These are phyloP conservation scores for Aristolochia contorta DNA, from an alignment of 164 flowering plant genomes.

Conservation along the genomic window DNA sequence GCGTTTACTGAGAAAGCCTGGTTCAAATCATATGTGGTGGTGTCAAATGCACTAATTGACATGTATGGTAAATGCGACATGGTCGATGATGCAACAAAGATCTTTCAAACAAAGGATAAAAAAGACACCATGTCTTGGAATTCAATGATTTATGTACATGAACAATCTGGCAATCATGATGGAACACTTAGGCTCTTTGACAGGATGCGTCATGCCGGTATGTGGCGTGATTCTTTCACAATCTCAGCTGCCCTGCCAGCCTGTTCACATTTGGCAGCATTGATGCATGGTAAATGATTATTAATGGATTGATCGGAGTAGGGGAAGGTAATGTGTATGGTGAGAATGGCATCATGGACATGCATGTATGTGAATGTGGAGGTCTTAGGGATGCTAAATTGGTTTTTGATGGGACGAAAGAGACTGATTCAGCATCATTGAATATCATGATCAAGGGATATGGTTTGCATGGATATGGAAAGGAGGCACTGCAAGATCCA, in stretches of 20 bases:
- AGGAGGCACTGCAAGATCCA: constrained; percentile 47
- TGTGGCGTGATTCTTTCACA: constrained; percentile 52
- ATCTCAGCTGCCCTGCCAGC: constrained; percentile 47
- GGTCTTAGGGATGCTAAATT: constrained; percentile 41
- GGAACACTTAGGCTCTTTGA: constrained; percentile 38
- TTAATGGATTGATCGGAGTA: constrained; percentile 31
- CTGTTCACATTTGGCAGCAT: constrained; percentile 58
- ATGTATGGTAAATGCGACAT: constrained; percentile 63
- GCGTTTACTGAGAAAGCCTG: constrained; percentile 41
- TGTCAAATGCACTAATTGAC: constrained; percentile 51
- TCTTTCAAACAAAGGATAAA: constrained; percentile 33
- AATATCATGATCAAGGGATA: constrained; percentile 71
- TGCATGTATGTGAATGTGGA: constrained; percentile 82
- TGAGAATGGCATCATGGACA: constrained; percentile 56
- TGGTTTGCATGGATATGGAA: constrained; percentile 50
- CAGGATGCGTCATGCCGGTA: constrained; percentile 32
- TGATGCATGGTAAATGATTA: constrained; percentile 54
- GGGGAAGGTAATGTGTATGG: constrained; percentile 18
- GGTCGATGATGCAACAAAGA: constrained; percentile 27
- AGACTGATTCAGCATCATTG: constrained; percentile 60
- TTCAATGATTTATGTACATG: constrained; percentile 49
- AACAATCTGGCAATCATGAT: constrained; percentile 42
- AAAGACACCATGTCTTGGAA: constrained; percentile 66
- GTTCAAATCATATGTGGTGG: constrained; percentile 31
- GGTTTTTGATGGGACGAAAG: constrained; percentile 36